Evolutionary conservation across 2,329 filamentous ascomycete genomes (phyloP), one percentile per base, ranked within the genome.

Genomic region (Cladosporium sp.): DNA sequence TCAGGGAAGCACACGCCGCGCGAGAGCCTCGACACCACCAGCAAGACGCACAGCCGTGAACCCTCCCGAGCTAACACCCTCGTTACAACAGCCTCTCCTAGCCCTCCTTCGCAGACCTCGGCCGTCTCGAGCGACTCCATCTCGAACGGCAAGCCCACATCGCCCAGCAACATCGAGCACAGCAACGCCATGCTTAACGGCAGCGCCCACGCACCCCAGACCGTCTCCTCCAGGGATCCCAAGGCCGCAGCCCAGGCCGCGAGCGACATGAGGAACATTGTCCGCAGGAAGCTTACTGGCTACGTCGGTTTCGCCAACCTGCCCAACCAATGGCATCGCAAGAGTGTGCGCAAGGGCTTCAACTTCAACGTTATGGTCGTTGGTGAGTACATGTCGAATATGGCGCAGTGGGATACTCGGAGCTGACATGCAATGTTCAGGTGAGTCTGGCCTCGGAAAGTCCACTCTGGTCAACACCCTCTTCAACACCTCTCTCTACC

Each of bases 301-400:
- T 99, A 98, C 76, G 95, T 99, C 76, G 95, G 95, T 72, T 99
- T 99, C 78, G 95, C 95, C 80, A 99, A 99, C 80, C 83, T 99
- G 78, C 95, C 95, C 70, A 99, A 99, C 84, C 95, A 99, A 83
- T 99, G 95, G 95, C 95, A 99, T 86, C 94, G 95, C 81, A 99
- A 99, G 90, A 97, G 93, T 88, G 95, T 99, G 76, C 92, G 95
- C 79, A 99, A 99, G 83, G 95, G 95, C 69, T 99, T 99, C 88
- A 99, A 98, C 88, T 99, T 99, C 87, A 99, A 99, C 79, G 95
- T 99, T 73, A 99, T 99, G 95, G 95, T 99, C 81, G 95, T 99
- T 82, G 95, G 95, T 98, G 86, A 78, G 93, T 89, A 55, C 49
- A 46, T 14, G 65, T 52, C 37, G n/a, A 12, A 44, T 28, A 26